A percentile compares a stretch with the other conserved stretches of the same genome.
These are phyloP conservation scores for Oenanthe sinensis DNA, from an alignment of 129 eudicot species.

Conservation along the genomic window DNA sequence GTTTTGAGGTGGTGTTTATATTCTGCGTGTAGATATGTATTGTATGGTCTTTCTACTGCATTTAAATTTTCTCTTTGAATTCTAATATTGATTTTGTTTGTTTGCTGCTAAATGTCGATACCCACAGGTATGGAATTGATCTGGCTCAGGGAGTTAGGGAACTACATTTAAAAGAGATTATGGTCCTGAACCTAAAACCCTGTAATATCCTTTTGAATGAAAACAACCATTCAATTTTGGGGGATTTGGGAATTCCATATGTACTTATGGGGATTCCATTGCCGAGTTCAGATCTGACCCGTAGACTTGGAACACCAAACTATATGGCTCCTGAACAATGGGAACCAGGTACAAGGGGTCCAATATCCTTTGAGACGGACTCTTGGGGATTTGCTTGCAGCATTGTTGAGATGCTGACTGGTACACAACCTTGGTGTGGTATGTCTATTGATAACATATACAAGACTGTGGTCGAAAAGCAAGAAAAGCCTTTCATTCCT, in stretches of 20 bases:
- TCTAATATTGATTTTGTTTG: neutral
- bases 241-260: conserved; percentile 74
- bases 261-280: conserved; percentile 49
- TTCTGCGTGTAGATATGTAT: neutral
- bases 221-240: conserved; percentile 49
- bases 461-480: conserved; percentile 53
- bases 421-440: conserved; percentile 81
- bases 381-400: conserved; percentile 97
- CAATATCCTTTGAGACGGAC: conserved; percentile 79
- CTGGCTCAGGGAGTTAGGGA: conserved; percentile 71
- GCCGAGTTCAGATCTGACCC: conserved; percentile 50
- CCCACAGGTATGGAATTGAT: conserved; percentile 66
- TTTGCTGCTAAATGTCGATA: conserved; percentile 3
- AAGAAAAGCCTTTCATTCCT: conserved; percentile 68
- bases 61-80: neutral
- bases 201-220: conserved; percentile 64
- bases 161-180: conserved; percentile 60
- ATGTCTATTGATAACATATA: conserved; percentile 62
- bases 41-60: neutral
- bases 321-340: conserved; percentile 99
- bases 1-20: conserved; percentile 54
- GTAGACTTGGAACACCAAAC: conserved; percentile 72
- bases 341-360: conserved; percentile 87
- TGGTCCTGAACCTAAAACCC: conserved; percentile 87
- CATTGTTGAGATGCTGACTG: conserved; percentile 80